Evolutionary conservation across 306 rosid genomes (phyloP), one percentile per base, ranked within the genome.

Genomic region (Prunus armeniaca): DNA sequence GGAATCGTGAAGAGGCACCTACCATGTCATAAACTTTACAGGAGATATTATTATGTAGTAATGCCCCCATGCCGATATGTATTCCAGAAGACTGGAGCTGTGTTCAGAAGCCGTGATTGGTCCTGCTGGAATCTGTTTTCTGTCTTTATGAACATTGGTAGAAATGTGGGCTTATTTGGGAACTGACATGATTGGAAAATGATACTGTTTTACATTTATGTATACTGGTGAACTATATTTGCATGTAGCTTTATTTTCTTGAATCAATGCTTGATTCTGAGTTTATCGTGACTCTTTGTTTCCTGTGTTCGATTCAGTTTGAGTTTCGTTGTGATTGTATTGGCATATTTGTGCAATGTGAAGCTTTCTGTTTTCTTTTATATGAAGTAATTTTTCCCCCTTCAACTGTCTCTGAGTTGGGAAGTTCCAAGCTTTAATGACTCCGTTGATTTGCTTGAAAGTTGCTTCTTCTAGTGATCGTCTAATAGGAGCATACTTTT

Each of bases 61-160:
- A 69, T 80, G 63, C 55, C 61, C 81, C 77, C 61, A 66, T 45
- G 81, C 52, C 65, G 14, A 67, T 57, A 17, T 78, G 70, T 77
- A 62, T 88, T 84, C 83, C 82, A 76, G 86, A 79, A 79, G 80
- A 74, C 85, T 83, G 88, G 89, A 89, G 91, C 87, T 85, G 74
- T 77, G 72, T 78, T 55, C 80, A 67, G 46, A 78, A 83, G 86
- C 88, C 70, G 60, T 80, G 89, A 87, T 85, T 79, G 84, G 76
- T 89, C 86, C 85, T 58, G 76, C 89, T 78, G 87, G 84, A 85
- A 75, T 81, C 68, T 77, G 83, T 79, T 72, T 67, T 65, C 72
- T 45, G 72, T 66, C 74, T 70, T 79, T 65, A 72, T 54, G 63
- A 78, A 43, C 77, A 27, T 60, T 81, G 71, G 64, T 67, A 52